Evolutionary conservation across 2,329 filamentous ascomycete genomes (phyloP).

Genomic region (Diplodia corticola): DNA sequence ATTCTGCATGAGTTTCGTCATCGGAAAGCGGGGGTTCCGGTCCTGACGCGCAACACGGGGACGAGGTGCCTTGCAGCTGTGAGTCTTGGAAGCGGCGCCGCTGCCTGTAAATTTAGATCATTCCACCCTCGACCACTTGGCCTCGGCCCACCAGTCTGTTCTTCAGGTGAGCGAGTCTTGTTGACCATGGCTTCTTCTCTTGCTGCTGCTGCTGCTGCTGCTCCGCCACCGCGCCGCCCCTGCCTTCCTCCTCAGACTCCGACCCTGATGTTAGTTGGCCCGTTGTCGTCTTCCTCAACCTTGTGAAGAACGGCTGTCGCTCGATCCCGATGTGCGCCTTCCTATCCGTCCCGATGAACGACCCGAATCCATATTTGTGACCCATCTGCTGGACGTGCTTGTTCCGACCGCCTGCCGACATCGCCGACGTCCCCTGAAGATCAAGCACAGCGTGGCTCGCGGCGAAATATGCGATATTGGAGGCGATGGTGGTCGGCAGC

Average conservation of each 20-base stretch:
- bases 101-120: neutral
- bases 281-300: slow-evolving; percentile 23
- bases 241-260: neutral
- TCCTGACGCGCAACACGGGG: neutral
- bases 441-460: slow-evolving; percentile 49
- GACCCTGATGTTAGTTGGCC: neutral
- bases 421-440: slow-evolving; percentile 29
- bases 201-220: neutral
- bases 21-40: neutral
- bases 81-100: neutral
- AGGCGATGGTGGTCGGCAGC: slow-evolving; percentile 54
- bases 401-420: slow-evolving; percentile 28
- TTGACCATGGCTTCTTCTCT: neutral
- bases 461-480: slow-evolving; percentile 50
- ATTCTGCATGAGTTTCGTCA: neutral
- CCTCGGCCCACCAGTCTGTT: neutral
- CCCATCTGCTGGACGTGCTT: slow-evolving; percentile 27
- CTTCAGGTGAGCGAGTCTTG: neutral
- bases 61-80: neutral
- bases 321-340: slow-evolving; percentile 54
- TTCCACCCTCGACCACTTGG: neutral
- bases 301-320: slow-evolving; percentile 46
- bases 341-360: slow-evolving; percentile 52
- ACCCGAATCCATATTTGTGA: slow-evolving; percentile 50
- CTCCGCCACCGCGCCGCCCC: neutral